Conservation (phyloP, 306 rosid species). For the Vigna angularis region DNA sequence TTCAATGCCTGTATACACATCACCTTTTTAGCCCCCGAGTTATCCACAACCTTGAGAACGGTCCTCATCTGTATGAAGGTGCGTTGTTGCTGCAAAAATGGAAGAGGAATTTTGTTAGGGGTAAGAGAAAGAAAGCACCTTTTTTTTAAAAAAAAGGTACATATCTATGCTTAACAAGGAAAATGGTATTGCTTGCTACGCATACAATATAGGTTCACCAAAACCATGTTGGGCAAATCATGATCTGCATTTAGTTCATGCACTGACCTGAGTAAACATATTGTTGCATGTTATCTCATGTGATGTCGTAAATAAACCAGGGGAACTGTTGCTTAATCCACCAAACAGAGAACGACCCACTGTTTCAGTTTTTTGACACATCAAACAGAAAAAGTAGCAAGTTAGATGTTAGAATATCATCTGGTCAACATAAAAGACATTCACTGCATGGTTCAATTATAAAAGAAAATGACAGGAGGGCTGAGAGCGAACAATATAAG, state of each 20-base stretch:
- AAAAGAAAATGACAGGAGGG: background rate
- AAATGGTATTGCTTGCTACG: background rate
- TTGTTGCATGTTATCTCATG: constrained; percentile 54
- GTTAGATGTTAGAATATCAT: constrained; percentile 2
- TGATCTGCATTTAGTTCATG: constrained; percentile 6
- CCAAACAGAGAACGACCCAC: constrained; percentile 76
- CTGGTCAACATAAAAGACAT: background rate
- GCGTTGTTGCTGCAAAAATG: constrained; percentile 69
- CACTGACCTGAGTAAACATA: constrained; percentile 73
- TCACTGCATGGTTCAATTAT: background rate
- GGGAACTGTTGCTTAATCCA: constrained; percentile 56
- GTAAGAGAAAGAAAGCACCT: background rate
- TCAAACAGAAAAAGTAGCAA: constrained; percentile 32
- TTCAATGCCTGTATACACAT: constrained; percentile 93
- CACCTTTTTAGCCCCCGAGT: constrained; percentile 86
- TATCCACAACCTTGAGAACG: constrained; percentile 91
- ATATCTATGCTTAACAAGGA: constrained; percentile 13
- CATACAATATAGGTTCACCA: constrained; percentile 10
- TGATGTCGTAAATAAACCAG: constrained; percentile 55
- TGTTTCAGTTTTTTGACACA: constrained; percentile 48
- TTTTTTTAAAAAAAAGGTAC: background rate
- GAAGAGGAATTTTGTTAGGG: background rate
- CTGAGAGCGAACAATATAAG: background rate
- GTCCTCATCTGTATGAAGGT: constrained; percentile 94
- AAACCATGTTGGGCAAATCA: constrained; percentile 7